phyloP scores from a whole-genome alignment of 2,329 filamentous ascomycete genomes.

The Botrytis squamosa region DNA sequence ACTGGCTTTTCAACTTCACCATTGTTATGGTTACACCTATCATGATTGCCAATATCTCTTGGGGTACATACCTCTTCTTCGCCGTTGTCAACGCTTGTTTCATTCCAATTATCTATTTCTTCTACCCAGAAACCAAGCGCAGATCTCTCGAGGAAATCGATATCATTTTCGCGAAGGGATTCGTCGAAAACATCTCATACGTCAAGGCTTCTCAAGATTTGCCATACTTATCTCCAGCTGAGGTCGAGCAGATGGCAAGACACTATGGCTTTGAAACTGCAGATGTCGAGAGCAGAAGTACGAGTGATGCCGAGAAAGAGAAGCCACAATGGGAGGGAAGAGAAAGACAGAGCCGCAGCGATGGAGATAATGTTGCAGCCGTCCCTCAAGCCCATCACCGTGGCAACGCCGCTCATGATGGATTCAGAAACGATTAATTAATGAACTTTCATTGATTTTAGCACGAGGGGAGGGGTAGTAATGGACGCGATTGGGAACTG shows the following conservation, averaged over 20 bases:
- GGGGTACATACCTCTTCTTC: conserved; percentile 44
- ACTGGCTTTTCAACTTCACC: conserved; percentile 56
- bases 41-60: conserved; percentile 39
- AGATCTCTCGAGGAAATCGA: conserved; percentile 68
- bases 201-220: conserved; percentile 57
- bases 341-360: neutral
- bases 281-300: conserved; percentile 34
- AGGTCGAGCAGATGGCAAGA: conserved; percentile 47
- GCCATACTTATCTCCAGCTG: conserved; percentile 50
- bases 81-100: conserved; percentile 42
- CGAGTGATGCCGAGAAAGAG: conserved; percentile 26
- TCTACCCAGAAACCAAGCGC: conserved; percentile 51
- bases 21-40: conserved; percentile 44
- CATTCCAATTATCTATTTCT: conserved; percentile 43
- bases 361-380: neutral
- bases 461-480: neutral
- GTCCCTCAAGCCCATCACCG: conserved; percentile 2
- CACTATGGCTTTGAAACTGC: conserved; percentile 35
- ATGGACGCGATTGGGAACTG: conserved; percentile 4
- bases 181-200: conserved; percentile 58
- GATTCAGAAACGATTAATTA: conserved; percentile 20
- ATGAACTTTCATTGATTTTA: neutral
- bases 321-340: neutral
- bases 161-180: conserved; percentile 62
- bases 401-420: conserved; percentile 13